Percentiles rank a stretch among this genome's conserved stretches.
phyloP scores from a whole-genome alignment of 164 flowering plant species.

The Macadamia tetraphylla region DNA sequence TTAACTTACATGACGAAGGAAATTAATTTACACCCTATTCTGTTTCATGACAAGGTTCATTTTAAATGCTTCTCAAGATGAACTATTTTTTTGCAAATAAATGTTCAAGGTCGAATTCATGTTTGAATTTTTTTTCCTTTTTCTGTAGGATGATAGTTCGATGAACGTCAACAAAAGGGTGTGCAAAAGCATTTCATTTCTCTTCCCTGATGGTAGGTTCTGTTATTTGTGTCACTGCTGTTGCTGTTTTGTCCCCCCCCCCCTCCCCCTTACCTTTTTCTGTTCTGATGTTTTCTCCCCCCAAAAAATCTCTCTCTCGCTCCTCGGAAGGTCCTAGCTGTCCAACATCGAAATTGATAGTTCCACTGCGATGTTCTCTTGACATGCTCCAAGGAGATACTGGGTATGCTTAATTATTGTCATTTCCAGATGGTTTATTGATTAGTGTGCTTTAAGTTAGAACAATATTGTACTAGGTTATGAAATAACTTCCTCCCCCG shows the following conservation, averaged over 20 bases:
- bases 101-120: not conserved
- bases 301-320: conserved; percentile 2
- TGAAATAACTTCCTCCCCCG: not conserved
- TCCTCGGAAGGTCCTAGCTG: conserved; percentile 24
- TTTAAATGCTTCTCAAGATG: not conserved
- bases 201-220: conserved; percentile 58
- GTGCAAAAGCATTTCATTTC: conserved; percentile 63
- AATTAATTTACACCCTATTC: not conserved
- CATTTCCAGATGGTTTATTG: not conserved
- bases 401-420: conserved; percentile 44
- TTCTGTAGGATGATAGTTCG: conserved; percentile 45
- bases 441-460: not conserved
- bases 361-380: conserved; percentile 74
- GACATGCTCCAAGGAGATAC: conserved; percentile 99
- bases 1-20: not conserved
- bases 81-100: not conserved
- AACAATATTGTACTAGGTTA: not conserved
- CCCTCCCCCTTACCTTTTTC: not conserved
- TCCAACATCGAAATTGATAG: conserved; percentile 39
- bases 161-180: conserved; percentile 36
- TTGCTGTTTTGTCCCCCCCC: not conserved
- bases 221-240: not conserved
- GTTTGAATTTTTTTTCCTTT: conserved; percentile 7
- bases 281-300: not conserved
- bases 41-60: not conserved